phyloP scores from a whole-genome alignment of 352 stramenopile genomes.

The Peronospora belbahrii region DNA sequence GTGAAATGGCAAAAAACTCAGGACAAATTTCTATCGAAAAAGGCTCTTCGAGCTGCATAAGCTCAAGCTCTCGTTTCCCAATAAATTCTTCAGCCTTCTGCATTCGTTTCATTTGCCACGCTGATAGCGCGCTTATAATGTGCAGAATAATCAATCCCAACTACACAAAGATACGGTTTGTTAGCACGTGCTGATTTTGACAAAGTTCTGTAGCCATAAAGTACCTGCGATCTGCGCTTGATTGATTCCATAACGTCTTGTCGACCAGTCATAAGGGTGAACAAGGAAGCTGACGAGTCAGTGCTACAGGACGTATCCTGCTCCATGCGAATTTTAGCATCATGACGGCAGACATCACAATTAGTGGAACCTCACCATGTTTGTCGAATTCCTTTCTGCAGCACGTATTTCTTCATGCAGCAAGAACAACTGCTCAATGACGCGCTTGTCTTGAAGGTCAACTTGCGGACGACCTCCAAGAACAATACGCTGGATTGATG shows the following conservation, averaged over 20 bases:
- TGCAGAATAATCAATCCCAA: conserved; percentile 63
- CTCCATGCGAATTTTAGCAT: conserved; percentile 3
- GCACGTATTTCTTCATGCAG: conserved; percentile 24
- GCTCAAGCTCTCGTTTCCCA: conserved; percentile 56
- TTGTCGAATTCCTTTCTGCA: conserved; percentile 3
- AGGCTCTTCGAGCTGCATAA: conserved; percentile 72
- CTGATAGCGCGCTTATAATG: conserved; percentile 69
- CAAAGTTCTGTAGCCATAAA: neutral
- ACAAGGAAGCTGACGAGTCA: conserved; percentile 7
- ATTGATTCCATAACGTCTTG: conserved; percentile 35
- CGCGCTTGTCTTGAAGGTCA: conserved; percentile 35
- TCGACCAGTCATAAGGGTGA: conserved; percentile 14
- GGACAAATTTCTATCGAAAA: conserved; percentile 78
- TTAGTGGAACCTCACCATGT: conserved; percentile 3
- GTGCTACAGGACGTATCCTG: conserved; percentile 5
- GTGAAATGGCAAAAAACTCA: conserved; percentile 66
- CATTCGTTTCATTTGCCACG: conserved; percentile 88
- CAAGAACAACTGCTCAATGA: conserved; percentile 47
- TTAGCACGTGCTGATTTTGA: conserved; percentile 4
- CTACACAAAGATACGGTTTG: conserved; percentile 22
- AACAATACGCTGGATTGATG: conserved; percentile 48
- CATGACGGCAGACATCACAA: neutral
- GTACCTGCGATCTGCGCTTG: conserved; percentile 65
- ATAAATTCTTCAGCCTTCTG: conserved; percentile 76
- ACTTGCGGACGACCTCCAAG: conserved; percentile 23